Base-by-base conservation (phyloP, 768 basidiomycete genomes). In the Leucocoprinus sp. region DNA sequence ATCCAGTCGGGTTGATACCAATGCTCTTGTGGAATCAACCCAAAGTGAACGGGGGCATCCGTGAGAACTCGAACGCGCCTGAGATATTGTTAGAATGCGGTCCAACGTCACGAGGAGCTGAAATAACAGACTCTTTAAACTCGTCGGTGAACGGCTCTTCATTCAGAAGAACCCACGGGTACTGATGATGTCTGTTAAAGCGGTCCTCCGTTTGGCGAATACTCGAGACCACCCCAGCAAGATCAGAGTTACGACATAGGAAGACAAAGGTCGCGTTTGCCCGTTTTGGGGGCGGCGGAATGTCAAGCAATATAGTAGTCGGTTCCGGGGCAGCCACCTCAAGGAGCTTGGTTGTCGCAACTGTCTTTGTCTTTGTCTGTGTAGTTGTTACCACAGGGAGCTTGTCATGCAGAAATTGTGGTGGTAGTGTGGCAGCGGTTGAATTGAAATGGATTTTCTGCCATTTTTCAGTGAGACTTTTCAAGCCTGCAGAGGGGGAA, bases 131-230 rank as follows among this genome's bases (percentile, higher is more conserved):
- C 76, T 65, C 61, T 57, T 82, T 85, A 64, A 90, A 89, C 28
- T 80, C 75, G 5, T 82, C 77, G 2, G 75, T 72, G 58, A 89
- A 90, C 0, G 76, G 75, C 52, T 80, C 80, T 41, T 93, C 89
- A 59, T 93, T 92, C 29, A 93, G 70, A 55, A 92, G 78, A n/a
- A 86, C 78, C 66, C 82, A 92, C 7, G 87, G 85, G 61, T 92
- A 92, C 11, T 64, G 64, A 52, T 78, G 80, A 50, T 75, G 70
- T 50, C 68, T 71, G 67, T 97, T 97, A 65, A 93, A 95, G 22
- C 84, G 68, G 54, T 87, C 82, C 65, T 97, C 93, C 62, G 83
- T 69, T 49, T 77, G 75, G 51, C 75, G 74, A 50, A 84, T 77
- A 47, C 76, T 79, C 23, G 72, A 64, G 23, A 76, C 57, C 26